Percentiles rank a stretch among this genome's conserved stretches.
These are phyloP conservation scores for Trametes hirsuta DNA, from an alignment of 1,284 basidiomycete genomes.

Conservation along the genomic window DNA sequence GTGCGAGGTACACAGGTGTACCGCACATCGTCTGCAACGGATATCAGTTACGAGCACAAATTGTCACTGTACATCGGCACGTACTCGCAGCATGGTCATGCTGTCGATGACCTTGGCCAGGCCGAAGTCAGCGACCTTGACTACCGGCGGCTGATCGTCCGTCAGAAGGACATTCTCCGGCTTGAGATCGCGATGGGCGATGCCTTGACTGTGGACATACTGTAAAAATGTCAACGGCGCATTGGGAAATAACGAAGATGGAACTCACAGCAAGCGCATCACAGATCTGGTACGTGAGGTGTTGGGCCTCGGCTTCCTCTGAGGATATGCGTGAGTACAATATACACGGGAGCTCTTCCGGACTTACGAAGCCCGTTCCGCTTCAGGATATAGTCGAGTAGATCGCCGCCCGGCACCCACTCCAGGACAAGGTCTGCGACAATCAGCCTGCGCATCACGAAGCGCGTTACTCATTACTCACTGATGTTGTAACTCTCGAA, in stretches of 20 bases:
- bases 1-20: conserved; percentile 83
- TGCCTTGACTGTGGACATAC: conserved; percentile 76
- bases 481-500: conserved; percentile 68
- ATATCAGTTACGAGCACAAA: neutral
- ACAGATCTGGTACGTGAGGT: conserved; percentile 77
- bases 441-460: neutral
- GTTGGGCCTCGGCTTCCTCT: conserved; percentile 62
- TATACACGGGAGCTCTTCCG: neutral
- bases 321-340: neutral
- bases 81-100: conserved; percentile 68
- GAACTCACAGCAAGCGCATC: conserved; percentile 64
- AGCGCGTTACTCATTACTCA: conserved; percentile 28
- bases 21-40: conserved; percentile 77
- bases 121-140: conserved; percentile 93
- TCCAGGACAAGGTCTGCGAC: conserved; percentile 74
- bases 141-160: conserved; percentile 58
- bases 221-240: conserved; percentile 33
- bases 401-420: conserved; percentile 84
- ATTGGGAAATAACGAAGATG: neutral
- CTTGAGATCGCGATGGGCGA: conserved; percentile 92
- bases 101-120: conserved; percentile 87
- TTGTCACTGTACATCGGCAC: conserved; percentile 22
- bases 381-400: conserved; percentile 80
- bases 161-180: conserved; percentile 88
- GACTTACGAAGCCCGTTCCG: conserved; percentile 61